Base-by-base conservation (phyloP, 2,329 filamentous ascomycete species). In the Cladosporium halotolerans region DNA sequence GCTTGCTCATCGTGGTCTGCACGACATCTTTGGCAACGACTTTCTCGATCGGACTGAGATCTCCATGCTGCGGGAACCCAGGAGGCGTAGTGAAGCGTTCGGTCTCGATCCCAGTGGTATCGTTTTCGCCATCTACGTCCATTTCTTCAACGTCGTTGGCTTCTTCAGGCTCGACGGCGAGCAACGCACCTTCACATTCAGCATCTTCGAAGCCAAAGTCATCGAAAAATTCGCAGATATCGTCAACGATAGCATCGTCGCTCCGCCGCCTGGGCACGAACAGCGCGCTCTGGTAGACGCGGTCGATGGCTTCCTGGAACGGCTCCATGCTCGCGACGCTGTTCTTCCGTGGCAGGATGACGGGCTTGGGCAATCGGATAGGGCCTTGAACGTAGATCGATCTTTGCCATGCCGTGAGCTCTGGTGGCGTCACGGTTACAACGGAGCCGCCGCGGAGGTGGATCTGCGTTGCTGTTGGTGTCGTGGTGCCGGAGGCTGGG, bases 201-300 rank as follows among this genome's bases (percentile, higher is more conserved):
- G 65, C 63, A 10, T 62, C 55, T 31, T 65, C 63, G n/a, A 73
- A 63, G 11, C 67, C 68, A 44, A 74, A 68, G 3, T 64, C 65
- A 18, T 70, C 66, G 46, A 76, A 73, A 60, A 69, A 75, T 40
- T 66, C 65, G 45, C 70, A 69, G n/a, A 74, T 65, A 28, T 70
- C 66, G 18, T 76, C 72, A 14, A 70, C 57, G 5, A 63, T 62
- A 0, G 61, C 62, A 54, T 71, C 67, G 49, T 71, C 69, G 45
- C 64, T 67, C 6, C 63, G 52, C 31, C 67, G 55, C 39, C 67
- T 58, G 5, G 62, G 63, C 5, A 66, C 55, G 9, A 45, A 42
- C 36, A 65, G 52, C 3, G 61, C 59, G 11, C 63, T 50, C 49
- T 67, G 63, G 47, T 66, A 67, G 6, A 66, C 58, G 9, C 58